phyloP scores from a whole-genome alignment of 352 stramenopile species.

The Phytophthora palmivora region DNA sequence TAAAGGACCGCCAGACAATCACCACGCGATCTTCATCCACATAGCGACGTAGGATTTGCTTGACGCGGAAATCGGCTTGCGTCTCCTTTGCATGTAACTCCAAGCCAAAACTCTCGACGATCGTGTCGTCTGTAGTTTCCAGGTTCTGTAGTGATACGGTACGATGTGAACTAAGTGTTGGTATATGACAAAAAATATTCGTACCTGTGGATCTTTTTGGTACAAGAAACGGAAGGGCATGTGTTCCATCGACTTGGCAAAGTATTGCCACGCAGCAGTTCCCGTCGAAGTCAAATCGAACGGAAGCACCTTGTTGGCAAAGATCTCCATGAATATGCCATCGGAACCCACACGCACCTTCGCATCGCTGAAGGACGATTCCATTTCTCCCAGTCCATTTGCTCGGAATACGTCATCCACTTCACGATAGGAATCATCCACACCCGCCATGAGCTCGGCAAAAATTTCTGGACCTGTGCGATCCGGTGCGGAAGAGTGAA shows the following conservation, averaged over 20 bases:
- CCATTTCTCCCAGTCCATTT: conserved; percentile 37
- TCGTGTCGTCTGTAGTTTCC: conserved; percentile 54
- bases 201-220: conserved; percentile 47
- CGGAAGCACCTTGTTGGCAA: conserved; percentile 53
- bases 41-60: conserved; percentile 61
- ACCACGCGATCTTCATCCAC: conserved; percentile 55
- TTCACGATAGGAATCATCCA: conserved; percentile 46
- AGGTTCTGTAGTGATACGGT: conserved; percentile 17
- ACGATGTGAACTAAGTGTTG: background rate
- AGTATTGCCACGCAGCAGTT: conserved; percentile 53
- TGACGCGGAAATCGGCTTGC: conserved; percentile 57
- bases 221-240: conserved; percentile 51
- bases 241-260: conserved; percentile 48
- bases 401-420: conserved; percentile 46
- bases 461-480: conserved; percentile 40
- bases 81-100: conserved; percentile 62
- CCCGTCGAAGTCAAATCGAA: conserved; percentile 45
- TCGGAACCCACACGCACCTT: conserved; percentile 43
- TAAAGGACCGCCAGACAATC: conserved; percentile 65
- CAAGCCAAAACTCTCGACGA: conserved; percentile 64
- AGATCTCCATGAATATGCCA: conserved; percentile 55
- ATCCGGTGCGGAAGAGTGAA: conserved; percentile 35
- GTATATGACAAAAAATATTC: background rate
- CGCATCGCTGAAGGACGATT: conserved; percentile 44
- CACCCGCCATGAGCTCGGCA: conserved; percentile 40